These are phyloP conservation scores for Linanthus parryae DNA, from an alignment of 148 eudicot genomes.

Conservation along the genomic window DNA sequence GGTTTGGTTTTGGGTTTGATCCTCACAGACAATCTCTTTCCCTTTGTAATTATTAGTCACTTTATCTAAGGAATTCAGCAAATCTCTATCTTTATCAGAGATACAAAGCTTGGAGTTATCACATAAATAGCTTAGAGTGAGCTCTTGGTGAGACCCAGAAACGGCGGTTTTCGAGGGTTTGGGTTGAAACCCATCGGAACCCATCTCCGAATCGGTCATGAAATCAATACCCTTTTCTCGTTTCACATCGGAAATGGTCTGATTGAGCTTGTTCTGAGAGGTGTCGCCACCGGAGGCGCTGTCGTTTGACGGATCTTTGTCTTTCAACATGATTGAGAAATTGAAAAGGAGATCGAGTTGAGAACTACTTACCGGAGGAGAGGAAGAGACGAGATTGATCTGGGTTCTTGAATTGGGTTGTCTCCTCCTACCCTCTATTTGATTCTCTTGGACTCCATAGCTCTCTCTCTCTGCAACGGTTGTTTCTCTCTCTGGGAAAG, in stretches of 20 bases:
- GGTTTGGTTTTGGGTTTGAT: slow-evolving; percentile 24
- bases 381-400: neutral
- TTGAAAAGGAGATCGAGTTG: neutral
- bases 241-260: slow-evolving; percentile 19
- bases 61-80: slow-evolving; percentile 35
- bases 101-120: slow-evolving; percentile 45
- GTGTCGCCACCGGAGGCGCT: slow-evolving; percentile 22
- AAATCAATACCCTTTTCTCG: slow-evolving; percentile 41
- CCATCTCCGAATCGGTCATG: slow-evolving; percentile 25
- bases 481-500: slow-evolving; percentile 1
- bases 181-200: slow-evolving; percentile 28
- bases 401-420: neutral
- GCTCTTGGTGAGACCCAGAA: slow-evolving; percentile 55
- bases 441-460: slow-evolving; percentile 14
- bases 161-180: slow-evolving; percentile 24
- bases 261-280: slow-evolving; percentile 12
- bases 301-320: slow-evolving; percentile 22
- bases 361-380: slow-evolving; percentile 12
- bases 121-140: slow-evolving; percentile 68
- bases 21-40: slow-evolving; percentile 44
- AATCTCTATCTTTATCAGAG: slow-evolving; percentile 27
- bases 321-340: slow-evolving; percentile 16
- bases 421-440: slow-evolving; percentile 1
- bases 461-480: slow-evolving; percentile 11
- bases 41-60: slow-evolving; percentile 38